phyloP scores from a whole-genome alignment of 345 rosid genomes.

The Lepidium didymum region DNA sequence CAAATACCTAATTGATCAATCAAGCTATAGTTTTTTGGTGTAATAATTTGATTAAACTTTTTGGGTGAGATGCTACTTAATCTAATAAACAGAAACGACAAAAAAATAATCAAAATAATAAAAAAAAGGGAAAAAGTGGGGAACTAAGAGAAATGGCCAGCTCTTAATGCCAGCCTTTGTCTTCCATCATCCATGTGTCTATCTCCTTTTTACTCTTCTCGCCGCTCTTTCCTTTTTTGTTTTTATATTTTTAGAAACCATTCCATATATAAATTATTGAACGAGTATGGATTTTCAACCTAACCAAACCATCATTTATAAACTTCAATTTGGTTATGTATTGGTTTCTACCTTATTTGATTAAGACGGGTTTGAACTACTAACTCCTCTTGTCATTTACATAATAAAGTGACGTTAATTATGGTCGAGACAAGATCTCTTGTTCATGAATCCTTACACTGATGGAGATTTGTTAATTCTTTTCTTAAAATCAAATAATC shows the following conservation, averaged over 20 bases:
- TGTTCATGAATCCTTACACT: neutral
- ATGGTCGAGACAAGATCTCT: neutral
- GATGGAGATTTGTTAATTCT: neutral
- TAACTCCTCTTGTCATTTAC: neutral
- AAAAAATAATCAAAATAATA: neutral
- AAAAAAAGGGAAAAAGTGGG: constrained; percentile 1
- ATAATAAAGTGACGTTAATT: neutral
- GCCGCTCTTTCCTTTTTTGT: neutral
- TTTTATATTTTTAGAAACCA: neutral
- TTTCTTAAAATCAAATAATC: neutral
- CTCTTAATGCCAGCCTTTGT: constrained; percentile 30
- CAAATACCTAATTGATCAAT: too few relatives aligned
- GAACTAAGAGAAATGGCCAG: constrained; percentile 29
- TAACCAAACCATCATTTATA: neutral
- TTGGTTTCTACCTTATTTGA: neutral
- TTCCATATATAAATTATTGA: neutral
- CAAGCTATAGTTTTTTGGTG: neutral
- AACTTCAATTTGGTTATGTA: neutral
- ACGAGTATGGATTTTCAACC: neutral
- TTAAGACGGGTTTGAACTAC: neutral
- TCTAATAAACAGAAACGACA: constrained; percentile 7
- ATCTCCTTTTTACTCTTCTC: neutral
- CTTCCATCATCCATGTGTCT: constrained; percentile 30
- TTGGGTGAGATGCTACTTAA: neutral
- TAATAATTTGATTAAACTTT: neutral